Percentiles rank a stretch among this genome's conserved stretches.
Conservation (phyloP, 1,139 yeast genomes). For the Candida labiduridarum region DNA sequence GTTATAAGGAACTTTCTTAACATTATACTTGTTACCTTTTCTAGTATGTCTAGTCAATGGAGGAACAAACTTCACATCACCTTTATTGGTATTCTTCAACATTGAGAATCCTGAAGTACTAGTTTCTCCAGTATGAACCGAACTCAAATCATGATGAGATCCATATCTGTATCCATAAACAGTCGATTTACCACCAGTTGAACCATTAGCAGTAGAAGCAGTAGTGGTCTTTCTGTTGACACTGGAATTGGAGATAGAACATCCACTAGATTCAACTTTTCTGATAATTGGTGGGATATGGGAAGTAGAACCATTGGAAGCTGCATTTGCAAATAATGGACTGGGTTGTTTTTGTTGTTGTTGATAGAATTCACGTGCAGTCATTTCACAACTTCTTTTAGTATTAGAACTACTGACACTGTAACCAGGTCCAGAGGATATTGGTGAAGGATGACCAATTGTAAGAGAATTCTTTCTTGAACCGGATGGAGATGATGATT, state of each 20-base stretch:
- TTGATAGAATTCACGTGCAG: neutral
- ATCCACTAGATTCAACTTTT: slow-evolving; percentile 7
- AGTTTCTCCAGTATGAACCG: slow-evolving; percentile 33
- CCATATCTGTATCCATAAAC: slow-evolving; percentile 14
- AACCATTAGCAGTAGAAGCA: neutral
- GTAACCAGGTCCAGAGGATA: slow-evolving; percentile 17
- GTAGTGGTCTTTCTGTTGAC: neutral
- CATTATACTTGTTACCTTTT: slow-evolving; percentile 32
- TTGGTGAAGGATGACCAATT: slow-evolving; percentile 7
- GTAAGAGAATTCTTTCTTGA: slow-evolving; percentile 11
- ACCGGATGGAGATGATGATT: slow-evolving; percentile 4
- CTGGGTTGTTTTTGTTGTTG: slow-evolving; percentile 6
- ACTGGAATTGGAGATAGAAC: neutral
- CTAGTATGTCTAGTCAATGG: slow-evolving; percentile 21
- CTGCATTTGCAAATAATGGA: slow-evolving; percentile 10
- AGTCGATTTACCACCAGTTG: neutral
- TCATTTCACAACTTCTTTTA: neutral
- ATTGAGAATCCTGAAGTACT: slow-evolving; percentile 39
- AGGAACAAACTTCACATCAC: slow-evolving; percentile 19
- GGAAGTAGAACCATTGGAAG: neutral
- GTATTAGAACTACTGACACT: slow-evolving; percentile 9
- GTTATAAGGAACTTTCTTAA: slow-evolving; percentile 33
- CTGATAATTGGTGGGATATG: slow-evolving; percentile 9
- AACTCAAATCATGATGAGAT: slow-evolving; percentile 25
- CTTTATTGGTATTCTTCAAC: slow-evolving; percentile 23